Percentiles rank a stretch among this genome's conserved stretches.
Evolutionary conservation across 1,284 basidiomycete genomes (phyloP).

Genomic region (Moesziomyces parantarcticus): DNA sequence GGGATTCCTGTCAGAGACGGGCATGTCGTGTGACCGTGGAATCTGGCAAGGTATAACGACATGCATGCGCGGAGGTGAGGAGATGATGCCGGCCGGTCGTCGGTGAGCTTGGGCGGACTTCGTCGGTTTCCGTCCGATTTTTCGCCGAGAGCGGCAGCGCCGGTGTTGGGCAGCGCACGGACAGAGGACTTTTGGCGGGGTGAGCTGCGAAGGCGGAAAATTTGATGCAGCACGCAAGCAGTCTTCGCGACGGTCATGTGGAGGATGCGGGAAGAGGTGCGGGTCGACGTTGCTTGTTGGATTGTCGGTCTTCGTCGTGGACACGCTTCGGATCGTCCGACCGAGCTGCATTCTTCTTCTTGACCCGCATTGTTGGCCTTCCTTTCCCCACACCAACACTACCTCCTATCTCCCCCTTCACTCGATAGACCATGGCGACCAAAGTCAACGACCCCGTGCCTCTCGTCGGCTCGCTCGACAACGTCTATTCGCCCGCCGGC

Average conservation of each 20-base stretch:
- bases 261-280: too few relatives aligned
- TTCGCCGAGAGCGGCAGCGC: background rate
- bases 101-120: conserved; percentile 9
- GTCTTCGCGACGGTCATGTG: background rate
- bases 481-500: conserved; percentile 55
- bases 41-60: too few relatives aligned
- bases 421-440: conserved; percentile 8
- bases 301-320: background rate
- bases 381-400: background rate
- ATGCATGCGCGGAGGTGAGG: too few relatives aligned
- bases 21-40: conserved; percentile 15
- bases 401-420: background rate
- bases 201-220: too few relatives aligned
- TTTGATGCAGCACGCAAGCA: too few relatives aligned
- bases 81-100: background rate
- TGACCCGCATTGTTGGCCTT: background rate
- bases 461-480: conserved; percentile 44
- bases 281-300: too few relatives aligned
- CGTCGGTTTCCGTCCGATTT: conserved; percentile 13
- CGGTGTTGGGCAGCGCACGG: background rate
- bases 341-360: background rate
- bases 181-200: too few relatives aligned
- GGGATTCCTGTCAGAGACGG: background rate
- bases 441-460: conserved; percentile 57
- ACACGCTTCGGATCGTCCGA: background rate